These are phyloP conservation scores for Leccinum imitatum DNA, from an alignment of 768 basidiomycete genomes.

Conservation along the genomic window DNA sequence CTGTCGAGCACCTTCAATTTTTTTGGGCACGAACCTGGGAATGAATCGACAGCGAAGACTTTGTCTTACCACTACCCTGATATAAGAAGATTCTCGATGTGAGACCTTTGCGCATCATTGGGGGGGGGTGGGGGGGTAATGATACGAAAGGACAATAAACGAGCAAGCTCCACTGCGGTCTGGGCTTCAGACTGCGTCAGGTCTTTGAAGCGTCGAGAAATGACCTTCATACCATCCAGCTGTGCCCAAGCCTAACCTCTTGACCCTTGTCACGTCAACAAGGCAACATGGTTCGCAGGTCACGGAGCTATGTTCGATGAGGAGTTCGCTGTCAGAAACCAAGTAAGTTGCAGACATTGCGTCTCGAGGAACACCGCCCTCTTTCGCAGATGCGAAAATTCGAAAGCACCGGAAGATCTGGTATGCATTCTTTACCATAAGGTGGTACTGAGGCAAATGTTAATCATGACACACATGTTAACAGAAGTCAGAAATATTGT, in stretches of 20 bases:
- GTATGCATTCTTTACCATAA: not conserved
- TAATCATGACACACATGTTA: not conserved
- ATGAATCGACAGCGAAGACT: constrained; percentile 78
- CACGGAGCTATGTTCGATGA: constrained; percentile 50
- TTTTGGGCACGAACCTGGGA: constrained; percentile 58
- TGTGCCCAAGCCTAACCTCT: too few species aligned
- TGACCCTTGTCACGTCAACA: constrained; percentile 39
- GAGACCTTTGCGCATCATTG: constrained; percentile 60
- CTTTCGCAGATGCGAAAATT: constrained; percentile 55
- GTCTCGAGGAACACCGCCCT: constrained; percentile 57
- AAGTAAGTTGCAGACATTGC: constrained; percentile 31
- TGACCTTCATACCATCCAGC: constrained; percentile 21
- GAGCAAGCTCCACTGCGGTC: constrained; percentile 53
- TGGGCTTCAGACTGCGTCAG: constrained; percentile 36
- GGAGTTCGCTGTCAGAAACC: constrained; percentile 42
- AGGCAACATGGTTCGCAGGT: constrained; percentile 36
- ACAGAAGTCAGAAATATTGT: too few species aligned
- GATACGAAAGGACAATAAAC: constrained; percentile 53
- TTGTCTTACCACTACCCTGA: constrained; percentile 54
- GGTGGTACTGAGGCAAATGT: constrained; percentile 55
- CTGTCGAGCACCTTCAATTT: not conserved
- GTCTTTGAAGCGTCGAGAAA: not conserved
- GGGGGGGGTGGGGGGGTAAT: constrained; percentile 84
- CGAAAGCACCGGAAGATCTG: constrained; percentile 75
- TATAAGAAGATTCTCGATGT: constrained; percentile 57